A percentile compares a stretch with the other conserved stretches of the same genome.
Evolutionary conservation across 495 filamentous ascomycete species (phyloP).

Genomic region (Xanthoparmelia taractica): DNA sequence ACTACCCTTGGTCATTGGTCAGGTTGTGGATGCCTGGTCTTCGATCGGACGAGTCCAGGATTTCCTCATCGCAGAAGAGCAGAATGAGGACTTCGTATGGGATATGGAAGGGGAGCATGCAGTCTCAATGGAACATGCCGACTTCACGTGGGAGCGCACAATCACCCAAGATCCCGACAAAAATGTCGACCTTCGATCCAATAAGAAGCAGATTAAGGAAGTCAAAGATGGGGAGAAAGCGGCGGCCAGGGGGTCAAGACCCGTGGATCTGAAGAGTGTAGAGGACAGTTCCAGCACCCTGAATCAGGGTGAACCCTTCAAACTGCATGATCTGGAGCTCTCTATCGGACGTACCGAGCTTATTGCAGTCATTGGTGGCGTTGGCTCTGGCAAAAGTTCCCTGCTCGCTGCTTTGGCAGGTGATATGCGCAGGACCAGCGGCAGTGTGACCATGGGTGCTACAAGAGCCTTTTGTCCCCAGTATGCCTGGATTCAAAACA

Average conservation of each 20-base stretch:
- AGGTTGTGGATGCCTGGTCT: conserved; percentile 80
- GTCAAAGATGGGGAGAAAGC: conserved; percentile 31
- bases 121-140: conserved; percentile 61
- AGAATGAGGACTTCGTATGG: conserved; percentile 61
- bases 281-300: conserved; percentile 47
- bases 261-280: conserved; percentile 28
- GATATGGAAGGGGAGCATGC: conserved; percentile 57
- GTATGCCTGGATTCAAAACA: conserved; percentile 96
- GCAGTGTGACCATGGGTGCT: conserved; percentile 65
- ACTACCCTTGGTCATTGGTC: conserved; percentile 79
- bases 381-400: conserved; percentile 89
- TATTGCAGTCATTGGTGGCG: conserved; percentile 81
- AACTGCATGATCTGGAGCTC: conserved; percentile 65
- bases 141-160: conserved; percentile 89
- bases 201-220: conserved; percentile 40
- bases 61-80: conserved; percentile 78
- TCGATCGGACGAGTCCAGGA: conserved; percentile 78
- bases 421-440: conserved; percentile 80
- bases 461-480: conserved; percentile 86
- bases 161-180: conserved; percentile 52
- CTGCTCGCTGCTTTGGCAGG: conserved; percentile 84
- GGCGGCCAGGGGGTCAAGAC: conserved; percentile 30
- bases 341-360: conserved; percentile 74
- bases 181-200: conserved; percentile 17
- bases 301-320: conserved; percentile 66